Conservation (phyloP, 805 yeast genomes). For the Geotrichum ghanense region DNA sequence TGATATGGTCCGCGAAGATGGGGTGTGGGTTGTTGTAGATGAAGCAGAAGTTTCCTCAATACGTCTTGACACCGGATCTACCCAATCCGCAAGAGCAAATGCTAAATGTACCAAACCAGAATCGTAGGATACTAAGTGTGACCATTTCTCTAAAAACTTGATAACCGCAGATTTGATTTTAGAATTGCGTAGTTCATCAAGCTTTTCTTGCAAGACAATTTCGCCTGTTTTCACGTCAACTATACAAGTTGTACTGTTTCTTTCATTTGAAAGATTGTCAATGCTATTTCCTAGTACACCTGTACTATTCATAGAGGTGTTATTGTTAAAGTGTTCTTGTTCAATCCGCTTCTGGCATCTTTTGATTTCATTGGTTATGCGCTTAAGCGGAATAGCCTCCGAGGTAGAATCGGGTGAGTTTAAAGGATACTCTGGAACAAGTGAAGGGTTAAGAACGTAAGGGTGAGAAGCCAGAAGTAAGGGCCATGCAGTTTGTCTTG, state of each 20-base stretch:
- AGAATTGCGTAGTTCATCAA: conserved; percentile 13
- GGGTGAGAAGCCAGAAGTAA: conserved; percentile 72
- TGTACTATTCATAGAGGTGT: neutral
- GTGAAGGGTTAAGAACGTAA: conserved; percentile 63
- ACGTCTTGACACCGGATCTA: conserved; percentile 41
- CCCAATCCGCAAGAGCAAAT: conserved; percentile 79
- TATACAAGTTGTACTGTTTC: neutral
- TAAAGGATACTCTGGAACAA: conserved; percentile 42
- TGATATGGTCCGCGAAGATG: neutral
- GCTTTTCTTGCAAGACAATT: neutral
- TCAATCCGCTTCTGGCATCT: conserved; percentile 16
- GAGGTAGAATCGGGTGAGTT: conserved; percentile 9
- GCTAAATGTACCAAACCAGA: conserved; percentile 84
- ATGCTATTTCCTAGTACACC: neutral
- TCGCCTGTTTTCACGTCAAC: conserved; percentile 6
- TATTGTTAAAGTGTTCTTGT: neutral
- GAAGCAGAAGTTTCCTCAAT: conserved; percentile 6
- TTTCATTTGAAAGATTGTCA: neutral
- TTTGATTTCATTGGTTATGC: conserved; percentile 24
- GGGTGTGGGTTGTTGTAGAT: conserved; percentile 7
- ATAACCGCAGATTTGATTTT: conserved; percentile 46
- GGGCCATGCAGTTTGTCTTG: conserved; percentile 80
- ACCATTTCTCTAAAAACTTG: conserved; percentile 69
- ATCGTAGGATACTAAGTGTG: conserved; percentile 63
- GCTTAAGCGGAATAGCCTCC: conserved; percentile 17